Evolutionary conservation across 345 rosid species (phyloP), one percentile per base, ranked within the genome.

Genomic region (Lumnitzera littorea): DNA sequence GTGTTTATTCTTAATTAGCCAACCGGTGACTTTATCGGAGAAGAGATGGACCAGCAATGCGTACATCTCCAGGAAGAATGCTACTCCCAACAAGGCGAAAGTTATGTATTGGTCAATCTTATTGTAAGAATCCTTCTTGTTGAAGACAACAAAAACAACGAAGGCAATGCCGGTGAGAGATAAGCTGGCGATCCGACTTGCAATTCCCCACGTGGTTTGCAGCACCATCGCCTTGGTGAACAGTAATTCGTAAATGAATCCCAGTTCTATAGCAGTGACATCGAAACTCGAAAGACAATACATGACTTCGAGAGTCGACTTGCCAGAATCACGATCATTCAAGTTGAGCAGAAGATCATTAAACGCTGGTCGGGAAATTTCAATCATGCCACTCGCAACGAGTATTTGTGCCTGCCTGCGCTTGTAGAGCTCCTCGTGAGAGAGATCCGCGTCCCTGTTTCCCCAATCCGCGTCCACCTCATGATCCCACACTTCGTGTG

Each of bases 151-250:
- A 36, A 54, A 73, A 58, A 55, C 12, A 20, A 61, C 17, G n/a
- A 73, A 17, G 2, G 57, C 56, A 1, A 47, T 23, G 15, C 43
- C 24, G 14, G 65, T 53, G 25, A 15, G 55, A 2, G 55, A 16
- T 12, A 68, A 55, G 15, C 56, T 53, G 56, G 70, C 20, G 25
- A 46, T 11, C 12, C 83, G 78, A 47, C 67, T 66, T 53, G 12
- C 41, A 4, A 29, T 24, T 48, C 81, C 77, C 7, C 2, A 13
- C 15, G 43, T 6, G 43, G 43, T 36, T 9, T 36, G 43, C 9
- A 36, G 11, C 43, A 36, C 43, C 43, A 36, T 36, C 43, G 43
- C 43, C 43, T 36, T 36, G 1, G 43, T 36, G 7, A 4, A 36
- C 10, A 36, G 43, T 36, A 36, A 36, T 4, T 36, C 43, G 10